These are phyloP conservation scores for Agrocybe praecox DNA, from an alignment of 768 basidiomycete species.

Conservation along the genomic window DNA sequence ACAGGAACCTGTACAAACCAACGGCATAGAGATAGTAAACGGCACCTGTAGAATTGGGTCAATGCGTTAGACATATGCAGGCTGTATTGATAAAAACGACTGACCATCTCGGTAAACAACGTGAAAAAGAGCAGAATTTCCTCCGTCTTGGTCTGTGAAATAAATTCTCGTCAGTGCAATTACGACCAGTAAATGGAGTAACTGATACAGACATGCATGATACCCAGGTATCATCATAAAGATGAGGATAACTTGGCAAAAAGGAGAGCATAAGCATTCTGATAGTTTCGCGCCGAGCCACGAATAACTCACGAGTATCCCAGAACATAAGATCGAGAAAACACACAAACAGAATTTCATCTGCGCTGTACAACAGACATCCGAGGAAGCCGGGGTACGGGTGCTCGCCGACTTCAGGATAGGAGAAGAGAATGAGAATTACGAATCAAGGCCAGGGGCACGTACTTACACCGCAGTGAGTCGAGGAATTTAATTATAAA, in stretches of 20 bases:
- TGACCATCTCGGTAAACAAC: conserved; percentile 16
- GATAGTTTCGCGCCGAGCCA: background rate
- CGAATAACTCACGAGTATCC: conserved; percentile 12
- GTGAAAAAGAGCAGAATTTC: conserved; percentile 4
- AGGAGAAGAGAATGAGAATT: background rate
- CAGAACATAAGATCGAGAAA: conserved; percentile 10
- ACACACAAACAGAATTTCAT: conserved; percentile 1
- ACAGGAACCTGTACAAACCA: background rate
- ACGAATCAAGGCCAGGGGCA: background rate
- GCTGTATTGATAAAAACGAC: background rate
- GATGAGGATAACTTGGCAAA: conserved; percentile 2
- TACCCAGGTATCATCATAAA: conserved; percentile 13
- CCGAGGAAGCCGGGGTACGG: conserved; percentile 6
- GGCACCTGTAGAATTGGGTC: background rate
- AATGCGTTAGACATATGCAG: background rate
- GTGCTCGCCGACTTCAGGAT: background rate
- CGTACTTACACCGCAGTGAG: conserved; percentile 8
- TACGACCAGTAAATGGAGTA: too few species aligned
- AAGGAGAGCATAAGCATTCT: background rate
- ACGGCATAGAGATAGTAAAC: conserved; percentile 13
- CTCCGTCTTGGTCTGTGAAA: conserved; percentile 5
- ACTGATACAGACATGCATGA: conserved; percentile 3
- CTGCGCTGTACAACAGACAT: conserved; percentile 3
- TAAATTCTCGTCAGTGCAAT: background rate
- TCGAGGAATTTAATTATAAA: conserved; percentile 4